Conservation (phyloP, 75 land plant species). For the Selaginella tamariscina region DNA sequence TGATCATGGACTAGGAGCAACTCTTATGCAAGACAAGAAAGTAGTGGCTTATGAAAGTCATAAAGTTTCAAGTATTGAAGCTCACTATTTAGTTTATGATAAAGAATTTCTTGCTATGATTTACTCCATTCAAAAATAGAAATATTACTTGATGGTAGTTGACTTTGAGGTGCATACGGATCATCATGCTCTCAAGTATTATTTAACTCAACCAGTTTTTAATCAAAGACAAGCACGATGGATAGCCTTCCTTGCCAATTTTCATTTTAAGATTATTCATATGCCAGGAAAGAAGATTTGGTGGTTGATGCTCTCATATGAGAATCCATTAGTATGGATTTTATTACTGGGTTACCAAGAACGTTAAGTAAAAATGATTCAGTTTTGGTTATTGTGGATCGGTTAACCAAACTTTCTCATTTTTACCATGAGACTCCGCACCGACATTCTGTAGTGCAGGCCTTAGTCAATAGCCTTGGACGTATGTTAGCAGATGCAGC, state of each 20-base stretch:
- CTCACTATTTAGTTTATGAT: constrained; percentile 10
- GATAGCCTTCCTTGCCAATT: constrained; percentile 8
- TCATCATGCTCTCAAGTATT: constrained; percentile 2
- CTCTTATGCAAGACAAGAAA: constrained; percentile 1
- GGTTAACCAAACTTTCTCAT: no score
- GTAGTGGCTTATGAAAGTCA: constrained; percentile 11
- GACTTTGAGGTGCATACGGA: neutral
- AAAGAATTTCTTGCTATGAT: constrained; percentile 10
- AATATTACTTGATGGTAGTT: constrained; percentile 1
- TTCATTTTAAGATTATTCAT: constrained; percentile 7
- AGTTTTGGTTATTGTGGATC: no score
- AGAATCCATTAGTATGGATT: neutral
- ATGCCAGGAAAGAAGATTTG: neutral
- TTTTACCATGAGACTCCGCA: no score
- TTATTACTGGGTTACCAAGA: no score
- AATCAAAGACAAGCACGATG: constrained; percentile 5
- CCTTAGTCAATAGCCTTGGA: no score
- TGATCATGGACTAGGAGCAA: neutral
- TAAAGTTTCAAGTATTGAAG: constrained; percentile 8
- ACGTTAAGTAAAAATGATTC: no score
- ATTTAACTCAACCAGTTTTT: constrained; percentile 11
- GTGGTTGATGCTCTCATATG: neutral
- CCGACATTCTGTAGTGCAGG: no score
- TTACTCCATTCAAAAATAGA: constrained; percentile 7
- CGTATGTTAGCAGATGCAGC: no score